Percentiles rank a stretch among this genome's conserved stretches.
Evolutionary conservation across 2,329 filamentous ascomycete species (phyloP).

Genomic region (Talaromyces sp.): DNA sequence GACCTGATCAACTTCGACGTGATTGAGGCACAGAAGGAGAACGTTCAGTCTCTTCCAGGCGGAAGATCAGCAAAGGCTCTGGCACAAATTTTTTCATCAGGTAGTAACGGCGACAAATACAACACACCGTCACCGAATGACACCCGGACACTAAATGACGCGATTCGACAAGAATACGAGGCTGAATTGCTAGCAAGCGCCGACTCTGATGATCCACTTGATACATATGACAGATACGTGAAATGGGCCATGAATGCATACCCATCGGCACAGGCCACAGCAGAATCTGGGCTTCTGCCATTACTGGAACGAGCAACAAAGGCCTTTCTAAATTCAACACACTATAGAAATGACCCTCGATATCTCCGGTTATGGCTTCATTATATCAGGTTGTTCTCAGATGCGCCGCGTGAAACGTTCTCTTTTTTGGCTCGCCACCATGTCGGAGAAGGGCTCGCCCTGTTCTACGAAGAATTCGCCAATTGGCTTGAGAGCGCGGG

Average conservation of each 20-base stretch:
- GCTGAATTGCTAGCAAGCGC: slow-evolving; percentile 71
- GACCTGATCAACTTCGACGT: slow-evolving; percentile 69
- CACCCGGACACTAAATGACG: slow-evolving; percentile 73
- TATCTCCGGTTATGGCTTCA: slow-evolving; percentile 92
- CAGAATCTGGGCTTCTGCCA: slow-evolving; percentile 82
- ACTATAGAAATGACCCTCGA: slow-evolving; percentile 93
- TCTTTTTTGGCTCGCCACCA: slow-evolving; percentile 84
- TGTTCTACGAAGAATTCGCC: slow-evolving; percentile 97
- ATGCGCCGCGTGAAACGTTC: slow-evolving; percentile 88
- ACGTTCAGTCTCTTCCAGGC: slow-evolving; percentile 88
- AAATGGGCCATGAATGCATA: slow-evolving; percentile 96
- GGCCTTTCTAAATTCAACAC: slow-evolving; percentile 74
- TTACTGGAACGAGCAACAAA: slow-evolving; percentile 92
- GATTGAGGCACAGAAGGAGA: slow-evolving; percentile 96
- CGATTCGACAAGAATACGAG: slow-evolving; percentile 79
- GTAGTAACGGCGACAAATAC: slow-evolving; percentile 48
- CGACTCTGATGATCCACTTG: slow-evolving; percentile 91
- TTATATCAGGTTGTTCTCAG: slow-evolving; percentile 89
- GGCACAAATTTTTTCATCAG: slow-evolving; percentile 64
- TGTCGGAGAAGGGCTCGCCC: slow-evolving; percentile 79
- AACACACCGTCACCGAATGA: slow-evolving; percentile 66
- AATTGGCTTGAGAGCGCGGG: slow-evolving; percentile 83
- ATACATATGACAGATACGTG: slow-evolving; percentile 93
- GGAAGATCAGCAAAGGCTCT: slow-evolving; percentile 87
- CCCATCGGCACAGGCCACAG: slow-evolving; percentile 85